These are phyloP conservation scores for Alternaria sp. DNA, from an alignment of 2,329 filamentous ascomycete genomes.

Conservation along the genomic window DNA sequence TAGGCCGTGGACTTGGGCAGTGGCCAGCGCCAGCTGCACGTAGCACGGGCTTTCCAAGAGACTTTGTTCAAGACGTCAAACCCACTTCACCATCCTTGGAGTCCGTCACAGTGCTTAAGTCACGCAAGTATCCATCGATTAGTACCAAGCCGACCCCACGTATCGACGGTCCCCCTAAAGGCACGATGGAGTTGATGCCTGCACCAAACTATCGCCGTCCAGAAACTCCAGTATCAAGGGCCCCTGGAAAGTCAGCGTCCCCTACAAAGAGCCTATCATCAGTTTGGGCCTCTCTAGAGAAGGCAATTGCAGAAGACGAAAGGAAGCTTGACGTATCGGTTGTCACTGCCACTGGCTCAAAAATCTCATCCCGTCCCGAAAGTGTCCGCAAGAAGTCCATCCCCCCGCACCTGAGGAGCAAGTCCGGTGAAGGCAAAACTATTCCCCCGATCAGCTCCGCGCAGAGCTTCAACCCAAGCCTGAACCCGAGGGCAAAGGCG, in stretches of 20 bases:
- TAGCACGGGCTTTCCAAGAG: background rate
- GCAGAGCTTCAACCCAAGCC: background rate
- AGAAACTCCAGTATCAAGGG: background rate
- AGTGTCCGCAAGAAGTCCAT: background rate
- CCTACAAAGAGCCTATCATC: background rate
- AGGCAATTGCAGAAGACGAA: slow-evolving; percentile 5
- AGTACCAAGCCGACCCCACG: background rate
- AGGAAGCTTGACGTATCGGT: background rate
- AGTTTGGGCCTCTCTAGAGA: slow-evolving; percentile 4
- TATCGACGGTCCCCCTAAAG: background rate
- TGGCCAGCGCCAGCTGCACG: slow-evolving; percentile 9
- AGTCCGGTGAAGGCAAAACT: background rate
- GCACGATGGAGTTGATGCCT: background rate
- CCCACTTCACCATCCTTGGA: background rate
- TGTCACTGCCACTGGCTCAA: background rate
- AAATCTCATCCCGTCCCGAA: background rate
- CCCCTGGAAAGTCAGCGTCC: background rate
- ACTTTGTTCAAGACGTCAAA: background rate
- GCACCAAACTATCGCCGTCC: background rate
- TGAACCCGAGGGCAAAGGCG: background rate
- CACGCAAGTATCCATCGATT: background rate
- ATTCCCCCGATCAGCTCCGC: background rate
- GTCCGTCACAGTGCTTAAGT: background rate
- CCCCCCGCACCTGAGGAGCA: slow-evolving; percentile 8
- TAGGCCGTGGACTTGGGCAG: background rate